phyloP scores from a whole-genome alignment of 2,329 filamentous ascomycete genomes.

The Fusarium pseudograminearum region DNA sequence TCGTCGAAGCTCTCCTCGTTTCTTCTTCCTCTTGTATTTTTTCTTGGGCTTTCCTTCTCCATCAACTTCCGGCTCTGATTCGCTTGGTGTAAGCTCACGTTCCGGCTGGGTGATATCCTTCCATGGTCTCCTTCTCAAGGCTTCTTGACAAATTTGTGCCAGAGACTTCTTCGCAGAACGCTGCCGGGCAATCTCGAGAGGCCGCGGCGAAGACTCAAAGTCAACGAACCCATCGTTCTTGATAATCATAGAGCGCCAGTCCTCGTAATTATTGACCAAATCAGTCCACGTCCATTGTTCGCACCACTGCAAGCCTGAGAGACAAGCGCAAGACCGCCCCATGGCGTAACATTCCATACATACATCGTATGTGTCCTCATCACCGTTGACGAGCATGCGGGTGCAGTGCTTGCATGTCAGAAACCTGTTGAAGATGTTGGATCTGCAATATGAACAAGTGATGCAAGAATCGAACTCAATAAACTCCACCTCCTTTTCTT shows the following conservation, averaged over 20 bases:
- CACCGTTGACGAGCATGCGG: constrained; percentile 71
- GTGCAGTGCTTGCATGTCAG: constrained; percentile 90
- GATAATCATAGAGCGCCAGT: constrained; percentile 84
- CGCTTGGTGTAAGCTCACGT: constrained; percentile 59
- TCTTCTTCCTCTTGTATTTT: constrained; percentile 67
- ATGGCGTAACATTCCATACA: constrained; percentile 99
- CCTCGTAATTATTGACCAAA: constrained; percentile 80
- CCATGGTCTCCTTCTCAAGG: constrained; percentile 82
- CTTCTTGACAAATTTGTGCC: constrained; percentile 94
- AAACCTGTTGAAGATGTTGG: constrained; percentile 98
- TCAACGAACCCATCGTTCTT: constrained; percentile 76
- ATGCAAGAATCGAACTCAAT: constrained; percentile 89
- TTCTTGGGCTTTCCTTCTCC: constrained; percentile 72
- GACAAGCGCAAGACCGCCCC: constrained; percentile 91
- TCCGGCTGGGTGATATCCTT: constrained; percentile 79
- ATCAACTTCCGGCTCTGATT: constrained; percentile 71
- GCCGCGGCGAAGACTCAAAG: constrained; percentile 73
- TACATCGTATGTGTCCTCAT: constrained; percentile 90
- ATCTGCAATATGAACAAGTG: constrained; percentile 94
- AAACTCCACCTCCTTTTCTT: constrained; percentile 78
- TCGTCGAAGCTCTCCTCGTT: constrained; percentile 65
- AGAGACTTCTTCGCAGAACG: constrained; percentile 80
- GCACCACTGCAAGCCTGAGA: constrained; percentile 88
- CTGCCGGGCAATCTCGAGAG: constrained; percentile 76
- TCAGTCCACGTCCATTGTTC: constrained; percentile 92